A percentile compares a stretch with the other conserved stretches of the same genome.
Evolutionary conservation across 352 stramenopile species (phyloP).

Genomic region (Pythium pyrilobum): DNA sequence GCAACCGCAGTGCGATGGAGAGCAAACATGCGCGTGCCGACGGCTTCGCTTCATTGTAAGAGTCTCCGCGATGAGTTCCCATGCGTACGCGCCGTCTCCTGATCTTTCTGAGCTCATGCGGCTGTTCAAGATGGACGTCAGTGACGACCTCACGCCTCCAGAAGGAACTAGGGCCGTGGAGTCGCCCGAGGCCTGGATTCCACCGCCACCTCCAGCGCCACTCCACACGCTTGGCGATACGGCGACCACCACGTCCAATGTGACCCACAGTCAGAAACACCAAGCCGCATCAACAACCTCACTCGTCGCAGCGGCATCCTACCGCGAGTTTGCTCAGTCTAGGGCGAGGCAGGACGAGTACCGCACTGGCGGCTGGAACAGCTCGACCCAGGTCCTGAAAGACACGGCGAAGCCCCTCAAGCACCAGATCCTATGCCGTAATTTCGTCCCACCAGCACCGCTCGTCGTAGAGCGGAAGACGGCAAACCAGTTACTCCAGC

Average conservation of each 20-base stretch:
- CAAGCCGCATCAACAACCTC: no score
- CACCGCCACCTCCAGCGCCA: background rate
- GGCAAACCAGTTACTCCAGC: conserved; percentile 29
- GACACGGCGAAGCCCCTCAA: conserved; percentile 30
- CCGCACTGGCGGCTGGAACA: conserved; percentile 34
- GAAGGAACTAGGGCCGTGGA: background rate
- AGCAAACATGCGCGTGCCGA: background rate
- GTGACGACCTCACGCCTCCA: background rate
- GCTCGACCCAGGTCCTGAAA: conserved; percentile 39
- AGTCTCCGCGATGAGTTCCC: background rate
- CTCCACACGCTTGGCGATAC: no score
- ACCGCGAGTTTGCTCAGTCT: no score
- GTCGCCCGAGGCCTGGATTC: no score
- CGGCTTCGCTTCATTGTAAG: background rate
- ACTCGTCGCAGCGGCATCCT: no score
- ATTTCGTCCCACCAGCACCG: conserved; percentile 38
- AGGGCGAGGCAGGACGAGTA: no score
- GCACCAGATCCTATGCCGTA: conserved; percentile 56
- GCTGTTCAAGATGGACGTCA: conserved; percentile 33
- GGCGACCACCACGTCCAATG: no score
- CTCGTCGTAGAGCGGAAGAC: conserved; percentile 26
- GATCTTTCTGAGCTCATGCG: conserved; percentile 43
- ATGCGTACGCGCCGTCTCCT: conserved; percentile 29
- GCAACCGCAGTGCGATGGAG: background rate
- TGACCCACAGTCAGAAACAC: no score